Percentiles rank a stretch among this genome's conserved stretches.
These are phyloP conservation scores for Marasmius fiardii DNA, from an alignment of 1,284 basidiomycete genomes.

Conservation along the genomic window DNA sequence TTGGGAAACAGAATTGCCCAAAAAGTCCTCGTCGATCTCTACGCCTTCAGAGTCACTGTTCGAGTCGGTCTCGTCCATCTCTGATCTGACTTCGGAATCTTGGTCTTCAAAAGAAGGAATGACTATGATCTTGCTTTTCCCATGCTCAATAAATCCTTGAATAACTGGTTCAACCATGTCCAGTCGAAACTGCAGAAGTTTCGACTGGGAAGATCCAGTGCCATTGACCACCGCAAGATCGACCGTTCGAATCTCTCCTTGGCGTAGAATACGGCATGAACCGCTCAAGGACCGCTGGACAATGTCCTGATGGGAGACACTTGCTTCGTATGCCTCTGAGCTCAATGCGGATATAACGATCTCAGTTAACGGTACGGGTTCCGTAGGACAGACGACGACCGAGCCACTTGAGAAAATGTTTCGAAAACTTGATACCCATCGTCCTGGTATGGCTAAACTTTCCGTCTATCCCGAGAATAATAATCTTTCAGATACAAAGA, in stretches of 20 bases:
- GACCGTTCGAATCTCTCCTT: constrained; percentile 40
- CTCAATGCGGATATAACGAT: constrained; percentile 48
- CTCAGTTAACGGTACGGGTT: constrained; percentile 30
- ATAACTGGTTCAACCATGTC: constrained; percentile 65
- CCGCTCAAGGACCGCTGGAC: constrained; percentile 41
- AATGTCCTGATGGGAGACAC: constrained; percentile 25
- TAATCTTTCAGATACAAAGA: background rate
- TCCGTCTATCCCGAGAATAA: constrained; percentile 25
- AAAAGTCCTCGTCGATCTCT: constrained; percentile 72
- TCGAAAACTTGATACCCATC: constrained; percentile 18
- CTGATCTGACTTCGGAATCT: constrained; percentile 9
- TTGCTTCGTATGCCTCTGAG: constrained; percentile 36
- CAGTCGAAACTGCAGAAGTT: constrained; percentile 34
- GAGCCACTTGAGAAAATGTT: constrained; percentile 21
- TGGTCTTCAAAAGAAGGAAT: constrained; percentile 26
- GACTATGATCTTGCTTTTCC: constrained; percentile 59
- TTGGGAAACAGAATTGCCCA: constrained; percentile 47
- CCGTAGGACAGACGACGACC: constrained; percentile 17
- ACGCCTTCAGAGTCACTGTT: constrained; percentile 39
- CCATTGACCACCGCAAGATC: constrained; percentile 18
- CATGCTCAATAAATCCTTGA: constrained; percentile 60
- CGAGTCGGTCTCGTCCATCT: constrained; percentile 21
- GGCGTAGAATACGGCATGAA: constrained; percentile 42
- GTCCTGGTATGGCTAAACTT: constrained; percentile 11
- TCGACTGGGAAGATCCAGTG: constrained; percentile 9